Evolutionary conservation across 495 filamentous ascomycete genomes (phyloP), one percentile per base, ranked within the genome.

Genomic region (Amphirosellinia nigrospora): DNA sequence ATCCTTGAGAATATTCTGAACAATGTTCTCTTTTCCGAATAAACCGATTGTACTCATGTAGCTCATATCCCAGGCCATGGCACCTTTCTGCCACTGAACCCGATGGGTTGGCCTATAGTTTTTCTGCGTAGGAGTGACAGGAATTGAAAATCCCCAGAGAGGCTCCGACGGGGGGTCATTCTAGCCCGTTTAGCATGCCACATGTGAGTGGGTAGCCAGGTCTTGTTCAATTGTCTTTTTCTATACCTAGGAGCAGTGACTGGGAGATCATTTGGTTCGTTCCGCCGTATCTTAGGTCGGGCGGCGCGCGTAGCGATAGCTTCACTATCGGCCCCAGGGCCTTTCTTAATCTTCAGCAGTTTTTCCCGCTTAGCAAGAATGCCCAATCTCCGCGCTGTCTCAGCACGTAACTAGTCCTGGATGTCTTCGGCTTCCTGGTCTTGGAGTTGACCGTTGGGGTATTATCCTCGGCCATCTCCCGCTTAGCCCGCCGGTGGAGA

Each of bases 131-230:
- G 94, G 93, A 41, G 90, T 92, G 55, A 97, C 76, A 0, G 94
- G 93, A 34, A 99, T 79, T 0, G 93, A 87, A 79, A 98, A 98
- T 48, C 94, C 86, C 96, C 96, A 99, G 30, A 96, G 81, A 2
- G 94, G 90, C 59, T 92, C 86, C 68, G 85, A 89, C 1, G 92
- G 90, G 88, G 86, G 1, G 92, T 92, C 91, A 99, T 96, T 65
- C 86, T 89, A 7, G 96, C 95, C 53, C 96, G 84, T 75, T 99
- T 98, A 19, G 94, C 91, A 82, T 97, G 96, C 83, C 89, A 99
- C 64, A 97, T 79, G 75, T 99, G 96, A 21, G 96, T 97, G 3
- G 96, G 96, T 4, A 99, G 85, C 96, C 96, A 98, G 0, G 90
- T 91, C 83, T 99, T 99, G 78, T 91, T 86, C 39, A 88, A 79